phyloP scores from a whole-genome alignment of 345 rosid species.

The Pelargonium nanum region DNA sequence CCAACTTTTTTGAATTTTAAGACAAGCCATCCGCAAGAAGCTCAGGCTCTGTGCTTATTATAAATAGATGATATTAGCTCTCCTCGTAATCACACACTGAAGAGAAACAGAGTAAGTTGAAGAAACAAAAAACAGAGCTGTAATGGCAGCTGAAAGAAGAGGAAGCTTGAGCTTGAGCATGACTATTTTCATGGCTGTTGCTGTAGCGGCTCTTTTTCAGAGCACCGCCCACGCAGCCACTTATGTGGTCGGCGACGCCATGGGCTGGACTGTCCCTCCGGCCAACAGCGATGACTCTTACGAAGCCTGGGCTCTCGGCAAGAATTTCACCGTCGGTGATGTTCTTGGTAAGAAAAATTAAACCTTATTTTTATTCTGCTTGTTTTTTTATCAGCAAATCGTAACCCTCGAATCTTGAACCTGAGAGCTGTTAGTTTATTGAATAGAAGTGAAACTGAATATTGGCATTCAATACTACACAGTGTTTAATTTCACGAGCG shows the following conservation, averaged over 20 bases:
- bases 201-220: constrained; percentile 4
- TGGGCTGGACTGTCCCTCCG: constrained; percentile 23
- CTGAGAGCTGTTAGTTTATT: neutral
- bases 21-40: no score
- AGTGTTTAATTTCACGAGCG: constrained; percentile 24
- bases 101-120: neutral
- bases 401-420: neutral
- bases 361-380: no score
- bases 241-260: constrained; percentile 24
- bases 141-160: neutral
- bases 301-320: constrained; percentile 19
- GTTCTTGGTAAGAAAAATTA: constrained; percentile 24
- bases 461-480: neutral
- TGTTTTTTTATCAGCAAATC: no score
- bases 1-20: no score
- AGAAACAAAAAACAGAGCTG: neutral
- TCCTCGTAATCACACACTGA: neutral
- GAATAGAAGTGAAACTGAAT: neutral
- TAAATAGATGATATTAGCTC: neutral
- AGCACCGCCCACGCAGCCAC: constrained; percentile 11
- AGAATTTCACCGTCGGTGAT: constrained; percentile 22
- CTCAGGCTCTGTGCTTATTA: no score
- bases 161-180: neutral
- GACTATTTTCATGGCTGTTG: constrained; percentile 12
- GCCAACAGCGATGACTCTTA: constrained; percentile 14